Evolutionary conservation across 441 rosid genomes (phyloP), one percentile per base, ranked within the genome.

Genomic region (Bruguiera hainesii): DNA sequence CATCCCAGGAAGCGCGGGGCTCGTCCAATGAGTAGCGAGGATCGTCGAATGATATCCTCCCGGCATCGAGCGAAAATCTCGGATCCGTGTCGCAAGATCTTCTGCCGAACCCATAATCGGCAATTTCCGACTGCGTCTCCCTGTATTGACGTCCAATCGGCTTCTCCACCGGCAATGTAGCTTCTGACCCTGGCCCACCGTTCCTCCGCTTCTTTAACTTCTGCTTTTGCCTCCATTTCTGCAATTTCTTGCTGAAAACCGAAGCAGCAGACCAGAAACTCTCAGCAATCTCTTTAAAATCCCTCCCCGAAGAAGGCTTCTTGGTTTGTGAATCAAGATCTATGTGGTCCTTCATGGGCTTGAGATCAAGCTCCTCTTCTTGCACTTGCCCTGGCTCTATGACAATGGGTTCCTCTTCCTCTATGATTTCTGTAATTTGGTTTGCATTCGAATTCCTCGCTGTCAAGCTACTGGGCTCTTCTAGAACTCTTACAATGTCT

Each of bases 231-330:
- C 98, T 88, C 99, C 98, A 93, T 66, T 96, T 96, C 60, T 88
- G 96, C 80, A 93, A 82, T 75, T 89, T 93, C 85, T 95, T 95
- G 83, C 97, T 95, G 72, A 95, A 95, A 29, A 92, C 91, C 4
- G 98, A 92, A 52, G 98, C 98, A 15, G 97, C 98, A 7, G 98
- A 90, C 98, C 97, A 96, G 79, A 96, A 96, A 80, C 91, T 89
- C 9, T 86, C 98, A 2, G 85, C 98, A 21, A 85, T 78, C 58
- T 87, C 91, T 67, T 86, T 88, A 64, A 81, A 84, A 48, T 89
- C 90, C 55, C 89, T 79, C 35, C 79, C 90, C 48, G 48, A 42
- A 0, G 98, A 85, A 37, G 89, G 72, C 67, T 89, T 93, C 87
- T 87, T 96, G 7, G 86, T 74, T 29, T 89, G 93, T 0, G 94